Evolutionary conservation across 345 rosid species (phyloP).

Genomic region (Linum tenue): DNA sequence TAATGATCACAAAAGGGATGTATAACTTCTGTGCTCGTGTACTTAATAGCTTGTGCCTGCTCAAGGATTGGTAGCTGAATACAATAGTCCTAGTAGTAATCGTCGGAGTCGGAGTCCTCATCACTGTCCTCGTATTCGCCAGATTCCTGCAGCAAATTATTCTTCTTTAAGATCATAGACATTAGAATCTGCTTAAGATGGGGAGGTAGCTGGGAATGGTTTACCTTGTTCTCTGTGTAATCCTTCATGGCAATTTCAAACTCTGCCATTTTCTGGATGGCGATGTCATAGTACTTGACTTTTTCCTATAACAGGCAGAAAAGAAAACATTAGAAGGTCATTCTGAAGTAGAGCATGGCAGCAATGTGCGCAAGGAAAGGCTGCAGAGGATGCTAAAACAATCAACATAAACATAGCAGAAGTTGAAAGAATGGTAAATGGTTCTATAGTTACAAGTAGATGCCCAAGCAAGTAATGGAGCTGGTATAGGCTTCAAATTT

Average conservation of each 20-base stretch:
- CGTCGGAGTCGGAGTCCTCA: slow-evolving; percentile 54
- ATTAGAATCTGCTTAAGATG: slow-evolving; percentile 7
- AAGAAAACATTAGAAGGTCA: slow-evolving; percentile 6
- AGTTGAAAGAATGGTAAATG: background rate
- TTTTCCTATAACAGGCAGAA: slow-evolving; percentile 47
- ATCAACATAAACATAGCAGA: background rate
- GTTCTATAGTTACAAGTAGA: background rate
- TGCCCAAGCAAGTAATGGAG: background rate
- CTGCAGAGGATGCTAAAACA: background rate
- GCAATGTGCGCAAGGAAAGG: background rate
- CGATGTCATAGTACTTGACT: slow-evolving; percentile 85
- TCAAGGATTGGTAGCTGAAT: background rate
- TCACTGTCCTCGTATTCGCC: slow-evolving; percentile 53
- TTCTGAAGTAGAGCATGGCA: no score
- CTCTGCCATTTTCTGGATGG: slow-evolving; percentile 78
- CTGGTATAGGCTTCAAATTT: slow-evolving; percentile 7
- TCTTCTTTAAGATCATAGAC: slow-evolving; percentile 4
- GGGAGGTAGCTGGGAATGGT: background rate
- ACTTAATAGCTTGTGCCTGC: background rate
- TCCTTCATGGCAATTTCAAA: slow-evolving; percentile 68
- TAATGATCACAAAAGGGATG: no score
- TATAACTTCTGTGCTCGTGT: background rate
- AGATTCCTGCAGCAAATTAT: slow-evolving; percentile 45
- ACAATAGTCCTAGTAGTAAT: slow-evolving; percentile 17
- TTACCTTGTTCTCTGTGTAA: slow-evolving; percentile 60